These are phyloP conservation scores for Calonectria multiphialidica DNA, from an alignment of 2,329 filamentous ascomycete species.

Conservation along the genomic window DNA sequence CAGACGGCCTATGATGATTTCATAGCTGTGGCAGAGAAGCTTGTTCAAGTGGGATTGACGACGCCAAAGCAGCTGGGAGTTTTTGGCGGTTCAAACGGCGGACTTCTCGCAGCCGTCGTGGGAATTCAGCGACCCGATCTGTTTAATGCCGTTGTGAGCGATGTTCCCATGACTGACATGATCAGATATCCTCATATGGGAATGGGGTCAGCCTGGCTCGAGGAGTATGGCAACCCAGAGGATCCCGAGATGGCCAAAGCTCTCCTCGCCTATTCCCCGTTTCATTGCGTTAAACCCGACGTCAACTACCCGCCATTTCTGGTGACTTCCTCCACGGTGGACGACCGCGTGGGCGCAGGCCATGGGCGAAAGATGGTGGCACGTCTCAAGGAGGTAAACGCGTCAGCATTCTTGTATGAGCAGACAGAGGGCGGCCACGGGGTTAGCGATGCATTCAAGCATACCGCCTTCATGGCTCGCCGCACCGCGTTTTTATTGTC, in stretches of 20 bases:
- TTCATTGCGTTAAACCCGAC: neutral
- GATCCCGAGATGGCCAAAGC: neutral
- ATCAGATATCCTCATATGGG: neutral
- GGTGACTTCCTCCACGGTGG: neutral
- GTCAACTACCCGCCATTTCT: neutral
- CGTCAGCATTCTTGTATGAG: neutral
- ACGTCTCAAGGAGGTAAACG: neutral
- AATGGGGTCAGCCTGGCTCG: neutral
- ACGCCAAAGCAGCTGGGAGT: neutral
- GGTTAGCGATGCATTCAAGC: neutral
- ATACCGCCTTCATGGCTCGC: neutral
- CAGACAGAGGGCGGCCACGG: neutral
- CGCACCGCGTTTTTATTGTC: neutral
- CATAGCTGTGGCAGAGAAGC: neutral
- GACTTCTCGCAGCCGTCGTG: neutral
- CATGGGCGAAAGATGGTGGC: neutral
- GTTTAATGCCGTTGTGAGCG: neutral
- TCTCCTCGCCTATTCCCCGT: neutral
- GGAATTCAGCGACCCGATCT: neutral
- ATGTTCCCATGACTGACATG: neutral
- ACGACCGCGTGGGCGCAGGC: neutral
- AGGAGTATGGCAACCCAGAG: neutral
- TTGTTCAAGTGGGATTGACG: neutral
- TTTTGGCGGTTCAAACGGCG: neutral
- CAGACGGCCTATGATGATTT: neutral